These are phyloP conservation scores for Gonapodya sp. DNA, from an alignment of 192 early-diverging fungal species.

Conservation along the genomic window DNA sequence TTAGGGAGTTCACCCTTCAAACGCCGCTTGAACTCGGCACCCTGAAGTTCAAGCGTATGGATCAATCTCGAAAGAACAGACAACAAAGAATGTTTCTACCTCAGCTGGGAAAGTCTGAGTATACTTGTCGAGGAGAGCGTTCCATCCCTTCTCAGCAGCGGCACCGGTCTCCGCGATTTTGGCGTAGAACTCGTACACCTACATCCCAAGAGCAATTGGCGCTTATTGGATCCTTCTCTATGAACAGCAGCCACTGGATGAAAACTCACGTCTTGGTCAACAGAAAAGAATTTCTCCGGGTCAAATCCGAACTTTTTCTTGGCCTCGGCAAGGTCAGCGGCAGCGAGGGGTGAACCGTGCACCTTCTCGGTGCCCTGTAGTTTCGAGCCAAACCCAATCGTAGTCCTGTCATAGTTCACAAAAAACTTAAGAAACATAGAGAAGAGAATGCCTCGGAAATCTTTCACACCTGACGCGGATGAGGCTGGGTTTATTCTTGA, in stretches of 20 bases:
- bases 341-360: neutral
- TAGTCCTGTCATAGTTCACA: constrained; percentile 41
- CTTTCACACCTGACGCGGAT: constrained; percentile 34
- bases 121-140: constrained; percentile 62
- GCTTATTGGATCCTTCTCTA: too few relatives aligned
- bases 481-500: constrained; percentile 78
- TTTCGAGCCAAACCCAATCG: constrained; percentile 87
- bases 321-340: constrained; percentile 31
- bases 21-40: constrained; percentile 59
- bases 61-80: constrained; percentile 7
- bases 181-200: constrained; percentile 35
- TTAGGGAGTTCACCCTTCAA: constrained; percentile 61
- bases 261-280: constrained; percentile 52
- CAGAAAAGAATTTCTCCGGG: constrained; percentile 58
- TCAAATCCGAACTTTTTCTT: constrained; percentile 83
- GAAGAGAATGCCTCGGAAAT: neutral
- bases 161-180: constrained; percentile 47
- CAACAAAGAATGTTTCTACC: constrained; percentile 12
- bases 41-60: constrained; percentile 17
- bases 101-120: constrained; percentile 52
- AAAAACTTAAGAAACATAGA: neutral
- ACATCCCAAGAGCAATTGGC: too few relatives aligned
- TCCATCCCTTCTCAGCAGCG: constrained; percentile 66
- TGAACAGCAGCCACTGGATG: too few relatives aligned
- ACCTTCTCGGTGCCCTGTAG: constrained; percentile 73